Percentiles rank a stretch among this genome's conserved stretches.
Evolutionary conservation across 805 yeast species (phyloP).

Genomic region (Metschnikowia cubensis): DNA sequence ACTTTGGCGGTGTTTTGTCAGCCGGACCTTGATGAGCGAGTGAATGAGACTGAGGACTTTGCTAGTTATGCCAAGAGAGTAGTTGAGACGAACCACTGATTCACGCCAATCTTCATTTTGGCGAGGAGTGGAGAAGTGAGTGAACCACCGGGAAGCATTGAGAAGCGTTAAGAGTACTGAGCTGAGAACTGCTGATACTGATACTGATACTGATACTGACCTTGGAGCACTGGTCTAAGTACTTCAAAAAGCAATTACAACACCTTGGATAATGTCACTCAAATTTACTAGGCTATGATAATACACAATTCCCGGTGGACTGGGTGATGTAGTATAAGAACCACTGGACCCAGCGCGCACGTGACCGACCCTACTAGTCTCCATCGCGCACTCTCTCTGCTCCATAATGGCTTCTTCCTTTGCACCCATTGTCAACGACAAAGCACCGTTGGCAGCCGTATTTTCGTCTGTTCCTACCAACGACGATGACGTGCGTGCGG

Average conservation of each 20-base stretch:
- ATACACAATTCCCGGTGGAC: too few species aligned
- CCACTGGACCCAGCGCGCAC: neutral
- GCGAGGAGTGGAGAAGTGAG: too few species aligned
- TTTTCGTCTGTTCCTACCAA: constrained; percentile 48
- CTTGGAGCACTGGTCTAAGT: too few species aligned
- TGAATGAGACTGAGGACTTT: constrained; percentile 44
- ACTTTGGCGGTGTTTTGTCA: constrained; percentile 62
- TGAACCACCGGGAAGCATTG: too few species aligned
- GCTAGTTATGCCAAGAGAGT: constrained; percentile 47
- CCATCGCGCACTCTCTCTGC: neutral
- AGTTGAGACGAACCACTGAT: constrained; percentile 17
- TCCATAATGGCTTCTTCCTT: constrained; percentile 8
- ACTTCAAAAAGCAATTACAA: too few species aligned
- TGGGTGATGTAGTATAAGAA: too few species aligned
- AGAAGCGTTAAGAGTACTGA: too few species aligned
- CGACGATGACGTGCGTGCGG: constrained; percentile 57
- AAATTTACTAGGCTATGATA: too few species aligned
- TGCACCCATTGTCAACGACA: constrained; percentile 16
- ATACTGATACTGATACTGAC: too few species aligned
- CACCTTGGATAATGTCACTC: too few species aligned
- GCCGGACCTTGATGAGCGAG: constrained; percentile 49
- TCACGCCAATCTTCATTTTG: too few species aligned
- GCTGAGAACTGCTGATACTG: too few species aligned
- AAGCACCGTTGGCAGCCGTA: neutral
- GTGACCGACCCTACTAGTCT: neutral